Base-by-base conservation (phyloP, 176 grass and related monocot genomes). In the Carex kokanica region DNA sequence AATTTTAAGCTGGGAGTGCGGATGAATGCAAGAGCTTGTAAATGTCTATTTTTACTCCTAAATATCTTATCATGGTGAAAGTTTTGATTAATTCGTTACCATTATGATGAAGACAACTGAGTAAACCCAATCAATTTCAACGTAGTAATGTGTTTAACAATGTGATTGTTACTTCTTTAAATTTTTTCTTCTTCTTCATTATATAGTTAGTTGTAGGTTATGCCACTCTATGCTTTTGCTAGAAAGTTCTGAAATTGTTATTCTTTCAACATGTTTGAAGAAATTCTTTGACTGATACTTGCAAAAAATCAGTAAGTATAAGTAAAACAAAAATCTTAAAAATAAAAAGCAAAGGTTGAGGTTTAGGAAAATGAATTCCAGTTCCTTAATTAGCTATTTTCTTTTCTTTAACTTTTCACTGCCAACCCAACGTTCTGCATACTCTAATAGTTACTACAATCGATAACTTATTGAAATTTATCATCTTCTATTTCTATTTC, bases 41-140 rank as follows among this genome's bases (percentile, higher is more conserved):
- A 47, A 23, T 72, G 1, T 45, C 41, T 49, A 12, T 14, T 18
- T 72, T 72, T 47, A 5, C n/a, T 72, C 40, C 0, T 72, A 72
- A 72, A 72, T 72, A 11, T 72, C 17, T 72, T 72, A 21, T 49
- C 2, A 72, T 13, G 18, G 41, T 72, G 68, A 41, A 9, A 12
- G 36, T 72, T 72, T 68, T 68, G 64, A 15, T 16, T 68, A 68
- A n/a, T 68, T 68, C 31, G 64, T 40, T 68, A 34, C 16, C 64
- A 17, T 7, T 68, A 0, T 38, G 8, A 63, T 25, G 9, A 29
- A 64, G 4, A 27, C 32, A 36, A 38, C 16, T 4, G 31, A 5
- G 4, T 36, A 38, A 68, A 68, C 5, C 64, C 2, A 68, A 68
- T 17, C 64, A 36, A 64, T 64, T 38, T 38, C 36, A 6, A 40